Percentiles rank a stretch among this genome's conserved stretches.
Evolutionary conservation across 768 basidiomycete genomes (phyloP).

Genomic region (Pleurotus platypus): DNA sequence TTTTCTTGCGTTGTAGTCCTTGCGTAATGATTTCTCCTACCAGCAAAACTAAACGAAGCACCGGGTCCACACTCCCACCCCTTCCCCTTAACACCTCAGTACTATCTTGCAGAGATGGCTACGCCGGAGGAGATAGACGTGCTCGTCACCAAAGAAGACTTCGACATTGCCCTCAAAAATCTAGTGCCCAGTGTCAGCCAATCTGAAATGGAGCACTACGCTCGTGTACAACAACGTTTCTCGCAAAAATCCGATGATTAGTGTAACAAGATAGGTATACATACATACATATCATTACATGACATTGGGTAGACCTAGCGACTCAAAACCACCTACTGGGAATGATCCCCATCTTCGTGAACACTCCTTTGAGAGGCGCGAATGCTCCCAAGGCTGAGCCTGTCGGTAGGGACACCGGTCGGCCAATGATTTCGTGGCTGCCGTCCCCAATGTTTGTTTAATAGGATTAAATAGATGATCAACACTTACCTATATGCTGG

Average conservation of each 20-base stretch:
- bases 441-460: neutral
- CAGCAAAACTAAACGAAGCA: constrained; percentile 45
- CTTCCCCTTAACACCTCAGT: constrained; percentile 79
- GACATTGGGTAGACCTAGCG: neutral
- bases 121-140: constrained; percentile 65
- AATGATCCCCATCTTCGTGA: constrained; percentile 50
- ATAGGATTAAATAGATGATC: neutral
- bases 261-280: constrained; percentile 6
- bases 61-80: constrained; percentile 46
- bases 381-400: constrained; percentile 43
- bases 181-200: constrained; percentile 82
- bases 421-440: constrained; percentile 47
- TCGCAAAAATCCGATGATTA: constrained; percentile 27
- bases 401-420: constrained; percentile 38
- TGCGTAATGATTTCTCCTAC: neutral
- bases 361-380: constrained; percentile 50
- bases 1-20: neutral
- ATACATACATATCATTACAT: neutral
- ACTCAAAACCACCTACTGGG: constrained; percentile 56
- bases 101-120: constrained; percentile 85
- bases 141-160: constrained; percentile 73
- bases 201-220: constrained; percentile 84
- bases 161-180: constrained; percentile 64
- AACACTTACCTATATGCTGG: constrained; percentile 46
- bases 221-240: constrained; percentile 65